Evolutionary conservation across 371 early-diverging fungal genomes (phyloP), one percentile per base, ranked within the genome.

Genomic region (Vavraia culicis): DNA sequence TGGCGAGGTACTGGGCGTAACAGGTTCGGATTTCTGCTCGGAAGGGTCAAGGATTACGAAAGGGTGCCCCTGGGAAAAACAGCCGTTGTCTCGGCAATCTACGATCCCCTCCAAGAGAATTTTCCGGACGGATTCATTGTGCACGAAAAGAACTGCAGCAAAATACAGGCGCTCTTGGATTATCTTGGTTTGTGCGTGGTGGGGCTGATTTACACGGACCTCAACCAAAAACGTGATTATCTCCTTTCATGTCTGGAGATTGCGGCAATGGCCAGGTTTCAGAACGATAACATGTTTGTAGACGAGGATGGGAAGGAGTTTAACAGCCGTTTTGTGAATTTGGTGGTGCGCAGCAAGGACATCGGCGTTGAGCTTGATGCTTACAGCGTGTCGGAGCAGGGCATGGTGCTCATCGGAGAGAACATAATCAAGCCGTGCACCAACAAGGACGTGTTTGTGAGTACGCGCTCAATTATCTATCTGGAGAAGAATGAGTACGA

Each of bases 41-140:
- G 98, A 11, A 76, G 78, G 32, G 90, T 86, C 66, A 83, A 84
- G 58, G 76, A 77, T 10, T 86, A 89, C 59, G 46, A 75, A 4
- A 80, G 84, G 41, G 87, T 91, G 0, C 90, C 89, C 0, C 71
- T 90, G 39, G 94, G 94, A 10, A 76, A 87, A 49, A 91, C 89
- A 64, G 90, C 90, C 0, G 85, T 91, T 5, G 93, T 96, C 0
- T 81, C 81, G 57, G 82, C 80, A 0, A 83, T 89, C 42, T 88
- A 85, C 57, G 89, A 90, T 62, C 88, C 90, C 5, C 77, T 80
- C 20, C 94, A 94, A 62, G 74, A 76, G 11, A 73, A 73, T 61
- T 79, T 77, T 49, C 68, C 74, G 16, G 86, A 89, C 53, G 85
- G 86, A 0, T 64, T 91, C 46, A 75, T 75, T 37, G 61, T 91